A percentile compares a stretch with the other conserved stretches of the same genome.
Conservation (phyloP, 495 filamentous ascomycete species). For the Amphirosellinia nigrospora region DNA sequence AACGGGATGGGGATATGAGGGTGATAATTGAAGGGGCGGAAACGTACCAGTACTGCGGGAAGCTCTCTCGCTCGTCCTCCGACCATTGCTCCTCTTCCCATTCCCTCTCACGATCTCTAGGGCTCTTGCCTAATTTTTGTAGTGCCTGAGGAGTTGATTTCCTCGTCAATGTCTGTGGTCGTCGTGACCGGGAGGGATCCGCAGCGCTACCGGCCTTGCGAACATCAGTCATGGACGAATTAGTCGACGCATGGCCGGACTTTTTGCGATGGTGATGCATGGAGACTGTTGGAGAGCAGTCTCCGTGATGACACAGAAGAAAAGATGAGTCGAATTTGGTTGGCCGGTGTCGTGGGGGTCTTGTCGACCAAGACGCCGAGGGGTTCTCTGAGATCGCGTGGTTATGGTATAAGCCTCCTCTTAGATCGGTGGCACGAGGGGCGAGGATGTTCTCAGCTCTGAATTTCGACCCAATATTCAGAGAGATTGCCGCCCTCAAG, state of each 20-base stretch:
- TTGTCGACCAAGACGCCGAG: conserved; percentile 18
- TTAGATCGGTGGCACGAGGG: neutral
- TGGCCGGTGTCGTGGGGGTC: conserved; percentile 15
- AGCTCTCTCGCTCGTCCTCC: conserved; percentile 57
- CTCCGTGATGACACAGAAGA: conserved; percentile 17
- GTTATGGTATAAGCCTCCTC: neutral
- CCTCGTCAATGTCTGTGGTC: conserved; percentile 46
- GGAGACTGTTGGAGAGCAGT: conserved; percentile 31
- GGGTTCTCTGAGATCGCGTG: conserved; percentile 26
- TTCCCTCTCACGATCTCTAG: conserved; percentile 52
- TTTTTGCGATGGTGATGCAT: conserved; percentile 59
- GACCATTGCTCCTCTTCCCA: conserved; percentile 54
- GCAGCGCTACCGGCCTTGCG: conserved; percentile 47
- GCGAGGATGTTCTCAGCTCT: conserved; percentile 17
- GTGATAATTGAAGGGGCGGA: conserved; percentile 21
- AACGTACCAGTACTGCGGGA: conserved; percentile 59
- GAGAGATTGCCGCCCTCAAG: neutral
- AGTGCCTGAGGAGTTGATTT: conserved; percentile 46
- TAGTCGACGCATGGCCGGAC: conserved; percentile 55
- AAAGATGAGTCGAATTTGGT: conserved; percentile 9
- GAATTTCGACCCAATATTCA: neutral
- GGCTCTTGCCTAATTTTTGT: conserved; percentile 51
- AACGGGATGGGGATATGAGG: conserved; percentile 5
- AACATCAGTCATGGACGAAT: conserved; percentile 56
- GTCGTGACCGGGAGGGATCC: conserved; percentile 44